Base-by-base conservation (phyloP, 768 basidiomycete genomes). In the Psilocybe tampanensis region DNA sequence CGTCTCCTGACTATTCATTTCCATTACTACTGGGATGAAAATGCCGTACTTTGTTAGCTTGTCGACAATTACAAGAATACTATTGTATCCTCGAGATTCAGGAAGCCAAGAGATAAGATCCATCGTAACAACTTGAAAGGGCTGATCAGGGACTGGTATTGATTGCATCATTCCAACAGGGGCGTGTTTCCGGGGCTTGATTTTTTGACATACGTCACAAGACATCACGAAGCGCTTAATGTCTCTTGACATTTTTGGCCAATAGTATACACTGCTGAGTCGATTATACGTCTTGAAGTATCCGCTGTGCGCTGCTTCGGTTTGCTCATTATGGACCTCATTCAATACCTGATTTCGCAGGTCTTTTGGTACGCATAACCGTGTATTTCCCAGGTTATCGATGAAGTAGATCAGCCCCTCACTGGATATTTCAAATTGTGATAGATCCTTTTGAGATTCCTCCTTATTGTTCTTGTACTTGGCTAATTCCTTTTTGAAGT, bases 81-180 rank as follows among this genome's bases (percentile, higher is more conserved):
- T 9, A 5, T 4, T 29, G 29, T 29, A 29, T 9, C 9, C 9
- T 29, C 9, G 5, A 29, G 29, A 29, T 5, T 9, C 29, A 5
- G 29, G 29, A 29, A 29, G 29, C 9, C 29, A 4, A 9, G 29
- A 5, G 4, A 29, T 29, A 4, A 29, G 9, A 9, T 29, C 29
- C 29, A 29, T 29, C 9, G 61, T 65, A 0, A 68, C 54, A 1
- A 62, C 61, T 1, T 55, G 53, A 52, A 66, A 70, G 4, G 66
- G 67, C 1, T 60, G 32, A 15, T 23, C 23, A 4, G 67, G 67
- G 9, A 68, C 62, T 24, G 63, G 67, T 2, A 61, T 57, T 1
- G 67, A 66, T 32, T 59, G 11, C 2, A 70, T 21, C 2, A 58
- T 54, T 23, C 67, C 67, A 44, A 62, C 58, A 19, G 52, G 29